A percentile compares a stretch with the other conserved stretches of the same genome.
Conservation (phyloP, 1,284 basidiomycete species). For the Flammula alnicola region DNA sequence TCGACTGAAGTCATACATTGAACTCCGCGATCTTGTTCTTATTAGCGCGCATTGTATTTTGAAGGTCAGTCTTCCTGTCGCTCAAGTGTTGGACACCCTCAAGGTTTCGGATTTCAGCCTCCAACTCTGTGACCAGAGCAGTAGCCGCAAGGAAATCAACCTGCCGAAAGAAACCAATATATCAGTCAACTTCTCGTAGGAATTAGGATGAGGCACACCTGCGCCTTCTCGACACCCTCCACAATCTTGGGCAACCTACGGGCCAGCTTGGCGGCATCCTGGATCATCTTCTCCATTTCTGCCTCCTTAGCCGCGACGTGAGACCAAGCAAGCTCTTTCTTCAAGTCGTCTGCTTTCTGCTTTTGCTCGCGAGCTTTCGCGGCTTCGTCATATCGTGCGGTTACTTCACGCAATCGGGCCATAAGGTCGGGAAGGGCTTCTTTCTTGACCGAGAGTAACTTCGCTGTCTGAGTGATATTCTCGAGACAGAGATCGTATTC, state of each 20-base stretch:
- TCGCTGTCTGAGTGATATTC: conserved; percentile 71
- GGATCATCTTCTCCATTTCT: conserved; percentile 60
- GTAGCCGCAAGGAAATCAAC: conserved; percentile 46
- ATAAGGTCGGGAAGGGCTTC: conserved; percentile 79
- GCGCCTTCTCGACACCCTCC: conserved; percentile 42
- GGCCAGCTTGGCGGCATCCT: conserved; percentile 52
- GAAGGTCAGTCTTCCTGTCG: conserved; percentile 47
- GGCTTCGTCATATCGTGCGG: conserved; percentile 71
- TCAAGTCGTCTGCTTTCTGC: conserved; percentile 69
- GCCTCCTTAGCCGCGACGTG: conserved; percentile 79
- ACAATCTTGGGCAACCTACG: conserved; percentile 57
- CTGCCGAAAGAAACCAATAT: conserved; percentile 25
- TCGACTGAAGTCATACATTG: conserved; percentile 42
- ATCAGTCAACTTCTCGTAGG: neutral
- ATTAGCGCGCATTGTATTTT: conserved; percentile 49
- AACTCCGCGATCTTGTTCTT: conserved; percentile 49
- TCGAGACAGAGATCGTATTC: conserved; percentile 83
- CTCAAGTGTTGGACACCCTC: conserved; percentile 59
- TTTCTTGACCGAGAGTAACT: conserved; percentile 68
- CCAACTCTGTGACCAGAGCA: conserved; percentile 50
- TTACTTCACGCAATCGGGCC: conserved; percentile 61
- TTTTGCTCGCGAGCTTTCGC: conserved; percentile 75
- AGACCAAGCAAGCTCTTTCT: conserved; percentile 89
- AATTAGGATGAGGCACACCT: conserved; percentile 42
- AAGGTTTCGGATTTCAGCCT: conserved; percentile 51